A percentile compares a stretch with the other conserved stretches of the same genome.
phyloP scores from a whole-genome alignment of 257 asterid genomes.

The Jacaranda copaia region DNA sequence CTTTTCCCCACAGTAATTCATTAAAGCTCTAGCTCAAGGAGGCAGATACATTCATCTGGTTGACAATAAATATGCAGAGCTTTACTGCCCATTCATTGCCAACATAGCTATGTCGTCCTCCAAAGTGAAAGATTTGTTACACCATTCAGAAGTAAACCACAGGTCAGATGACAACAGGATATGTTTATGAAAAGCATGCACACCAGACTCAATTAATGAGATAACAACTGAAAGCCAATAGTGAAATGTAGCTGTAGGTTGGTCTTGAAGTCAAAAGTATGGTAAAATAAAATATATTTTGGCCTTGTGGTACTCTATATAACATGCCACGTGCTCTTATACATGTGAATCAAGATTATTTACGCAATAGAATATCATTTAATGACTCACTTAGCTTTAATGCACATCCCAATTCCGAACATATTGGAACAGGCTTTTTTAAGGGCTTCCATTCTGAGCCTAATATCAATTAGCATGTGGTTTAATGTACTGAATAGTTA shows the following conservation, averaged over 20 bases:
- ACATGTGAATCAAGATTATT: not conserved
- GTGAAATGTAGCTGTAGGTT: not conserved
- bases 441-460: constrained; percentile 15
- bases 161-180: constrained; percentile 9
- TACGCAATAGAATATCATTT: not conserved
- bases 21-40: not conserved
- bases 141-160: constrained; percentile 10
- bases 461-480: not conserved
- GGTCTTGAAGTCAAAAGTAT: not conserved
- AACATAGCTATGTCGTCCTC: not conserved
- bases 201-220: constrained; percentile 3
- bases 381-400: not conserved
- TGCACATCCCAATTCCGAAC: not conserved
- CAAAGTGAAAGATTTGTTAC: not conserved
- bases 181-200: not conserved
- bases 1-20: not conserved
- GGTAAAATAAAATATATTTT: not conserved
- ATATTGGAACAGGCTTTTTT: not conserved
- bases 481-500: not conserved
- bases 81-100: not conserved
- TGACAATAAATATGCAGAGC: not conserved
- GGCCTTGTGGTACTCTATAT: not conserved
- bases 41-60: not conserved
- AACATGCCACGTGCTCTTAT: not conserved
- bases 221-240: not conserved